Evolutionary conservation across 768 basidiomycete species (phyloP).

Genomic region (Neoboletus magnificus): DNA sequence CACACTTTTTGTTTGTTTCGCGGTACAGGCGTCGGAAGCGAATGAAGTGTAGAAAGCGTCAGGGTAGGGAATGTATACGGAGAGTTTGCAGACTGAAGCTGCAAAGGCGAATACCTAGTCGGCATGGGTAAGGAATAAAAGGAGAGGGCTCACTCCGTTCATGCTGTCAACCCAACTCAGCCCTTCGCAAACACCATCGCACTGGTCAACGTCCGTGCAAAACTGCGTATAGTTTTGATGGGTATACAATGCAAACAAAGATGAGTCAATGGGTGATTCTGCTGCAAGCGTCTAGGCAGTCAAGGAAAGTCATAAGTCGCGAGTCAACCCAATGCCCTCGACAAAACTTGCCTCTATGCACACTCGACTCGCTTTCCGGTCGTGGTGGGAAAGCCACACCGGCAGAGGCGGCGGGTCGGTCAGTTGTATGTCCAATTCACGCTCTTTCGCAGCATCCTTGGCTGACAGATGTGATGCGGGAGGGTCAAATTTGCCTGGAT

Average conservation of each 20-base stretch:
- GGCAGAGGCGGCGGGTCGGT: constrained; percentile 59
- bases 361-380: constrained; percentile 68
- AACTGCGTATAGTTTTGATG: constrained; percentile 94
- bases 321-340: neutral
- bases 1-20: constrained; percentile 75
- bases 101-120: neutral
- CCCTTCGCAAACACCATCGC: constrained; percentile 64
- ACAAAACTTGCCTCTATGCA: constrained; percentile 60
- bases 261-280: constrained; percentile 88
- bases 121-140: neutral
- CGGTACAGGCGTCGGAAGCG: constrained; percentile 82
- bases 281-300: constrained; percentile 60
- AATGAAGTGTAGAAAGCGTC: constrained; percentile 79
- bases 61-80: constrained; percentile 87
- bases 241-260: constrained; percentile 82
- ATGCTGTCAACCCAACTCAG: constrained; percentile 75
- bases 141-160: constrained; percentile 45
- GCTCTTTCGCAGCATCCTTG: constrained; percentile 63
- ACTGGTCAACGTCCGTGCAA: constrained; percentile 74
- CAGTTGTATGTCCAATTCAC: constrained; percentile 52
- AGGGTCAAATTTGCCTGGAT: constrained; percentile 72
- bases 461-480: constrained; percentile 50
- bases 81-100: constrained; percentile 59
- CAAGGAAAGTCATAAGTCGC: neutral
- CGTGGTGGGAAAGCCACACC: constrained; percentile 52